Evolutionary conservation across 108 stramenopile genomes (phyloP), one percentile per base, ranked within the genome.

Genomic region (Conticribra weissflogii): DNA sequence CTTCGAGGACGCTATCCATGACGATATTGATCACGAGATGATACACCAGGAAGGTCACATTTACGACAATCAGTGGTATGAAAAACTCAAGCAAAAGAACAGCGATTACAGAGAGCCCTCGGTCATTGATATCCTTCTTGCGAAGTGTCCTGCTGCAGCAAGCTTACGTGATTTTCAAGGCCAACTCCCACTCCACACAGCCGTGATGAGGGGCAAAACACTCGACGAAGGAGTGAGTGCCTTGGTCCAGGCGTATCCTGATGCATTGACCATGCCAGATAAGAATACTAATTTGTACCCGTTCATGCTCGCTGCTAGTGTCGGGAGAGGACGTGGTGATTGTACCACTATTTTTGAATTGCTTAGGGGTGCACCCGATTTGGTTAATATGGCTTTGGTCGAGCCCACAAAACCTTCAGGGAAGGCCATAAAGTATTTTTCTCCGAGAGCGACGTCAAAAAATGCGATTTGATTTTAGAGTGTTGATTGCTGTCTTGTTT

Each of bases 101-200:
- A 65, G 50, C 73, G 71, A 64, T 62, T 71, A 76, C 22, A 63
- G 51, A 34, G 78, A 75, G 54, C 70, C 78, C 3, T 82, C 75
- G 28, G 71, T 78, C 5, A 67, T 78, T 36, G 65, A 73, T 17
- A 73, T 78, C 14, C 63, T 78, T 15, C 48, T 88, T 22, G 24
- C 48, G 24, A 71, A 62, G n/a, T 74, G 72, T 30, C 54, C 83
- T 14, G 23, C 63, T 17, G 83, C 74, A 9, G 85, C 87, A 9
- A 50, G 69, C 12, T 63, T 75, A 22, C 70, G 60, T 19, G 82
- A 85, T 57, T 61, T 67, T 19, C 44, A 63, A 21, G 78, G 81
- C n/a, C 74, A 69, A 54, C 64, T 85, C 0, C 86, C 86, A 17
- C 74, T 90, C 12, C 84, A 85, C 30, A 27, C 73, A 21, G 88